Base-by-base conservation (phyloP, 176 grass and related monocot genomes). In the Juncus effusus region DNA sequence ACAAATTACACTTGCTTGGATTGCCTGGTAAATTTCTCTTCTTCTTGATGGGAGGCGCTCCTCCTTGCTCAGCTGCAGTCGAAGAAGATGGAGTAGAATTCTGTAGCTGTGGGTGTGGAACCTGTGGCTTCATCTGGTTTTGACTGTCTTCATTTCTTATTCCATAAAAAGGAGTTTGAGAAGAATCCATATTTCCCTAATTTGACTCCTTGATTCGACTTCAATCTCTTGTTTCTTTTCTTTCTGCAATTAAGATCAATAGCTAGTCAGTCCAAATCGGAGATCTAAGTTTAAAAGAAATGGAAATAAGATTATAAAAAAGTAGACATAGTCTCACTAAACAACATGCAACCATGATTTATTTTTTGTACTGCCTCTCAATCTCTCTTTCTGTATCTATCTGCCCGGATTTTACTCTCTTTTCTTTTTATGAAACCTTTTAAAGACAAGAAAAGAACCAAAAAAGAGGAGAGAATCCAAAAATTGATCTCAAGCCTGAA, bases 141-240 rank as follows among this genome's bases (percentile, higher is more conserved):
- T 88, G 92, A 59, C 79, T 80, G 71, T 88, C 92, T 78, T 86
- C 84, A 71, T 91, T 85, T 63, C 92, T 91, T 74, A 96, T 85
- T 39, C 87, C 92, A 74, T 81, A 87, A 87, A 83, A 96, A 63
- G 79, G 70, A 69, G 79, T 79, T 60, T 78, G 80, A 76, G n/a
- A 88, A 76, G 92, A 92, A 79, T 92, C 90, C 90, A 95, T 95
- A 60, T 38, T 62, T 62, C 74, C 55, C 38, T 53, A 63, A 78
- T 74, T 82, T 54, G 36, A 11, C 54, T 74, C 73, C 69, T 53
- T 70, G 66, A 28, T 28, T 28, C 19, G 9, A 47, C 4, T 47
- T 47, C 44, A 47, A 47, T 5, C 44, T 47, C 3, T 53, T 39
- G 12, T 49, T 41, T 77, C 44, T 2, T 68, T 50, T 59, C 55